Base-by-base conservation (phyloP, 2,329 filamentous ascomycete species). In the Hymenoscyphus fructigenus region DNA sequence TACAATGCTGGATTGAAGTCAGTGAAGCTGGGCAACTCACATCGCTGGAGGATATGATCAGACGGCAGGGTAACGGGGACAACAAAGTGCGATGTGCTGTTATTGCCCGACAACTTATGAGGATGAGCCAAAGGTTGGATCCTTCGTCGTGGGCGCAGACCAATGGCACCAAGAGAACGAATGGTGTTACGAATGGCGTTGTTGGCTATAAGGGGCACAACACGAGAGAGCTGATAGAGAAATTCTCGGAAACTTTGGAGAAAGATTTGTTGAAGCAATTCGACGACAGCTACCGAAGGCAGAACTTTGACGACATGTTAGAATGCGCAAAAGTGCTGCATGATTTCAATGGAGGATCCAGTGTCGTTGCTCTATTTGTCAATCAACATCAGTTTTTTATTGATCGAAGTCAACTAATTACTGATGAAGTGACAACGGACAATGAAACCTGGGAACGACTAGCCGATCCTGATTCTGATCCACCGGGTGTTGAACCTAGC, bases 371-470 rank as follows among this genome's bases (percentile, higher is more conserved):
- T 15, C 84, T 94, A 12, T 99, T 98, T 77, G 94, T 99, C 75
- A 99, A 99, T 75, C 95, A 99, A 77, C 96, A 99, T 79, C 93
- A 97, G 74, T 99, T 99, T 83, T 99, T 99, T 79, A 97, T 99
- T 74, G 95, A 98, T 75, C 85, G 93, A 29, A 95, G 93, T 70
- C 94, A 98, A 76, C 82, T 99, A 64, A 89, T 97, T 59, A 85
- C 86, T 14, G 91, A 95, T 71, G 85, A 80, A n/a, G 83, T 86
- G 59, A 84, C 70, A 12, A 74, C 75, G 26, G 75, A 77, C 64
- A 75, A 84, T 65, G 86, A 92, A 67, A 89, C 88, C 1, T 97
- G 94, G 93, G 94, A 98, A 64, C 89, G 90, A 70, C 83, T 99
- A 61, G 94, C 96, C 57, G 95, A 99, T 74, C 96, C 96, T 0